phyloP scores from a whole-genome alignment of 1,284 basidiomycete genomes.

The Erythrobasidium hasegawianum region DNA sequence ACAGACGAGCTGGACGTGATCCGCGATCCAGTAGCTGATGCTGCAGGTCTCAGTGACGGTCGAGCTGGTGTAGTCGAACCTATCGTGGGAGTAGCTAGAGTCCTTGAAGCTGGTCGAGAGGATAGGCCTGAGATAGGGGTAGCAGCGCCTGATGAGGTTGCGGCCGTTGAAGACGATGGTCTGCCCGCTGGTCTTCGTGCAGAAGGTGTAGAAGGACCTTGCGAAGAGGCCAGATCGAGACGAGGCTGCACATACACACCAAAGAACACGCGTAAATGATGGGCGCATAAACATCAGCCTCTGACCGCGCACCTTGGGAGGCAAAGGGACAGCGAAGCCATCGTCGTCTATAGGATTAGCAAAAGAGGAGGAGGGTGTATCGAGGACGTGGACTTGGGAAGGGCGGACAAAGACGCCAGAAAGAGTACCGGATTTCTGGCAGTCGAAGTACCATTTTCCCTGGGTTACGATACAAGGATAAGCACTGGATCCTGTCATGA shows the following conservation, averaged over 20 bases:
- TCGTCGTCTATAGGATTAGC: conserved; percentile 12
- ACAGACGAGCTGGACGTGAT: conserved; percentile 40
- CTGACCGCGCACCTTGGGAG: conserved; percentile 17
- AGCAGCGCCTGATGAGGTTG: no score
- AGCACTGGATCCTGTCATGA: neutral
- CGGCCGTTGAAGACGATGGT: no score
- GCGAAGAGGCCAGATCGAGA: neutral
- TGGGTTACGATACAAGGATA: neutral
- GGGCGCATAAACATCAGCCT: no score
- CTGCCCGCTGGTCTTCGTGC: no score
- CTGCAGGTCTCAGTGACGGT: conserved; percentile 17
- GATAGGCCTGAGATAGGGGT: no score
- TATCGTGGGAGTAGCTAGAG: conserved; percentile 20
- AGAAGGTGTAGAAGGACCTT: conserved; percentile 7
- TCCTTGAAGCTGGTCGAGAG: conserved; percentile 7
- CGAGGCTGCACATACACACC: no score
- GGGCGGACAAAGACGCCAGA: conserved; percentile 84
- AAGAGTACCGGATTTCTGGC: conserved; percentile 58
- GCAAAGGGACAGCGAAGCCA: conserved; percentile 18
- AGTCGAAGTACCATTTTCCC: conserved; percentile 79
- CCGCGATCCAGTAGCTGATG: conserved; percentile 28
- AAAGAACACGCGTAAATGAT: no score
- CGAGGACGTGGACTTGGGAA: conserved; percentile 70
- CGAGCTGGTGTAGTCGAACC: conserved; percentile 11
- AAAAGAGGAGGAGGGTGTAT: neutral